Base-by-base conservation (phyloP, 192 early-diverging fungal genomes). In the Phlyctochytrium planicorne region DNA sequence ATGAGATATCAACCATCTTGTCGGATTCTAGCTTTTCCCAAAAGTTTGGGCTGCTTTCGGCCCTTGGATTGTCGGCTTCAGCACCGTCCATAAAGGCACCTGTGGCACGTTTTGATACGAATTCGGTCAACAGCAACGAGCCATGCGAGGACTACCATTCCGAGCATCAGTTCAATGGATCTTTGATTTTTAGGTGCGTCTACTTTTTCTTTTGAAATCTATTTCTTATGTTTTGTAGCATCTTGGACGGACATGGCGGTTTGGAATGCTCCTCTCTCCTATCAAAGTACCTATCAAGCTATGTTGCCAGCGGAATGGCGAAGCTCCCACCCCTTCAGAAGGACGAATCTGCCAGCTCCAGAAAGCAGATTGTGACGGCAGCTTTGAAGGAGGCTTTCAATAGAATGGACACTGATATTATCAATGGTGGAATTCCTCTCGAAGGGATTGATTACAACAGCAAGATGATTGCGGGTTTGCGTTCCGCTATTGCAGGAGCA, bases 161-260 rank as follows among this genome's bases (percentile, higher is more conserved):
- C 34, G 68, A 78, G 66, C 59, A 80, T 59, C 10, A 37, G 30
- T 53, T 65, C 24, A 53, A 57, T 6, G 53, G 71, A 16, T 67
- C 67, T 12, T 52, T 73, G 35, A 71, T 83, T 20, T 53, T 83
- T 24, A 77, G 75, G 67, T 72, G 56, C 10, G 61, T 59, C 25
- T 24, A 29, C 24, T 12, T 29, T 62, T 62, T 10, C 10, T 12
- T 62, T 34, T 10, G 29, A 25, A n/a, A 10, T 12, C 6, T 57
- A 6, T 4, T 57, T 20, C 10, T 25, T 57, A 10, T 10, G 6
- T 25, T 29, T 34, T 62, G 35, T 52, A 74, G 75, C 4, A 62
- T 85, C 30, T 81, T 73, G 62, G 83, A 85, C 65, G 83, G 83
- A 10, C 83, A 85, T 53, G 71, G 71, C 29, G 83, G 83, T 55